Conservation (phyloP, 495 filamentous ascomycete species). For the Aspergillus indologenus region DNA sequence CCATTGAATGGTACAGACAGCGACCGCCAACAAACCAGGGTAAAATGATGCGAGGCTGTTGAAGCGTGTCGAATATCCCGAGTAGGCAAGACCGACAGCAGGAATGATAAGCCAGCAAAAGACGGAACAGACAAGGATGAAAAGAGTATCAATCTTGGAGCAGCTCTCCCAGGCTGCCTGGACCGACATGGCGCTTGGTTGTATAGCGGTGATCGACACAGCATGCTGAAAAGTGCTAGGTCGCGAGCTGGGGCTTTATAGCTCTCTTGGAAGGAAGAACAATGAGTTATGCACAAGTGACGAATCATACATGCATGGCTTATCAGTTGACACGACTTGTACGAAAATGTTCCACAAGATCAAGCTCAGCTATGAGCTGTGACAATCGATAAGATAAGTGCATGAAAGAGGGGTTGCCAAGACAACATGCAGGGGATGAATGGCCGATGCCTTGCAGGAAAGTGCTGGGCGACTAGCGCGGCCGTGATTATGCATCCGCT, state of each 20-base stretch:
- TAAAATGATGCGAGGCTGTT: slow-evolving; percentile 48
- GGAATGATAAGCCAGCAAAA: slow-evolving; percentile 45
- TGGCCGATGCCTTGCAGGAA: background rate
- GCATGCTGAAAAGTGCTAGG: background rate
- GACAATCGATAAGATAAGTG: background rate
- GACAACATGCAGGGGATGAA: background rate
- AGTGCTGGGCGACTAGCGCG: background rate
- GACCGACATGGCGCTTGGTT: slow-evolving; percentile 15
- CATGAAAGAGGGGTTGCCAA: background rate
- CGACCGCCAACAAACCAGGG: slow-evolving; percentile 41
- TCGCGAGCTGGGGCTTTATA: background rate
- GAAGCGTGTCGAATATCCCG: slow-evolving; percentile 43
- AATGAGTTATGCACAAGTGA: background rate
- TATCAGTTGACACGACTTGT: background rate
- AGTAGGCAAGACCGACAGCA: slow-evolving; percentile 46
- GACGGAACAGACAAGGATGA: slow-evolving; percentile 44
- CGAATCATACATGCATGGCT: slow-evolving; percentile 3
- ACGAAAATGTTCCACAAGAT: background rate
- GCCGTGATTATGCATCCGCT: too few species aligned
- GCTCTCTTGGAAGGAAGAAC: too few species aligned
- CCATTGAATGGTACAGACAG: slow-evolving; percentile 46
- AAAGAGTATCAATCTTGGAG: slow-evolving; percentile 35
- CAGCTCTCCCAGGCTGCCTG: slow-evolving; percentile 30
- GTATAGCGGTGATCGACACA: background rate
- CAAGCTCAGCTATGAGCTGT: background rate